A percentile compares a stretch with the other conserved stretches of the same genome.
Evolutionary conservation across 495 filamentous ascomycete species (phyloP).

Genomic region (Talaromyces borbonicus): DNA sequence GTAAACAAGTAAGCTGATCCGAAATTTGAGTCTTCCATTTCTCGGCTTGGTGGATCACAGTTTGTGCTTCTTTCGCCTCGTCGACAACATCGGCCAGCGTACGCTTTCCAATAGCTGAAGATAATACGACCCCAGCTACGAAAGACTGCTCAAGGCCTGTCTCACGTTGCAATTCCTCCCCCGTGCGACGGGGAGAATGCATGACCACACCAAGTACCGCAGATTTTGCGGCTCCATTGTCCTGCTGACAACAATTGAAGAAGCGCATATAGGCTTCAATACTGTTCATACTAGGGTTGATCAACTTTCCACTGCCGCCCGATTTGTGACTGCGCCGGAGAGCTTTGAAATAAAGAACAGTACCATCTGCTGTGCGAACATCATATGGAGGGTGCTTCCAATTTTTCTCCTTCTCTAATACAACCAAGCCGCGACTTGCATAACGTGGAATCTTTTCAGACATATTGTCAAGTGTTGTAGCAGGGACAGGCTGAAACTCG

Average conservation of each 20-base stretch:
- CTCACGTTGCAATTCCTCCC: not conserved
- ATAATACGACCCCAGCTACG: slow-evolving; percentile 1
- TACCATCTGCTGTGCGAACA: not conserved
- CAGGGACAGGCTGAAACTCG: not conserved
- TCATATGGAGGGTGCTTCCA: slow-evolving; percentile 5
- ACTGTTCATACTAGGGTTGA: not conserved
- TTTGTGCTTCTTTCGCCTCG: not conserved
- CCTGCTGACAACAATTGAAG: not conserved
- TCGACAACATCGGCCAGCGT: not conserved
- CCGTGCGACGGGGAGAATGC: not conserved
- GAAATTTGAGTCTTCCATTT: slow-evolving; percentile 1
- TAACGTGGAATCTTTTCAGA: not conserved
- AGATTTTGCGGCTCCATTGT: not conserved
- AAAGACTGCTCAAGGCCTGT: not conserved
- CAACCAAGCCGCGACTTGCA: not conserved
- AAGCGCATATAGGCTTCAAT: slow-evolving; percentile 1
- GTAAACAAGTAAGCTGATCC: not conserved
- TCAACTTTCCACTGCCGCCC: not conserved
- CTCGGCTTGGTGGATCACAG: not conserved
- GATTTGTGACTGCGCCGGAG: not conserved
- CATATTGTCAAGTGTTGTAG: not conserved
- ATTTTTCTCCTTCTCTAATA: not conserved
- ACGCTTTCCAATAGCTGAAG: not conserved
- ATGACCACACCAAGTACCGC: not conserved
- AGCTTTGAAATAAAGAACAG: slow-evolving; percentile 1